These are phyloP conservation scores for Rhodotorula taiwanensis DNA, from an alignment of 768 basidiomycete species.

Conservation along the genomic window DNA sequence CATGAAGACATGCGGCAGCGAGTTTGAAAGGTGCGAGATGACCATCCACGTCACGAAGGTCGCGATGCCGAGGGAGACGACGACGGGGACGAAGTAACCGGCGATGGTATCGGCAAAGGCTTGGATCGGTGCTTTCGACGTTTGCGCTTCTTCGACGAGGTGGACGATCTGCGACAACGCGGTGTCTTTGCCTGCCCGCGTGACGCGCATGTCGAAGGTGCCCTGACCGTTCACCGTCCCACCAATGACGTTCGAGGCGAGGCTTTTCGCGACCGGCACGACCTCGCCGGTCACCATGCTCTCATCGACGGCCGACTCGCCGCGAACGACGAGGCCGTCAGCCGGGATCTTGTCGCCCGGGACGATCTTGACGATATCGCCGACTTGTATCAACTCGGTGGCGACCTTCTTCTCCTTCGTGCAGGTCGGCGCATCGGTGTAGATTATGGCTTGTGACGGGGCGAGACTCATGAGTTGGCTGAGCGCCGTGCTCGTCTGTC, in stretches of 20 bases:
- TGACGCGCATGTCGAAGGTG: constrained; percentile 94
- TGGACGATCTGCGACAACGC: constrained; percentile 92
- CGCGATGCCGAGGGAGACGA: constrained; percentile 69
- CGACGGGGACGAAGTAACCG: constrained; percentile 88
- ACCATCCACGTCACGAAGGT: constrained; percentile 82
- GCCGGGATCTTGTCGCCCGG: constrained; percentile 96
- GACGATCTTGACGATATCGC: constrained; percentile 85
- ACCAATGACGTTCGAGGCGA: constrained; percentile 82
- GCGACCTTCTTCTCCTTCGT: constrained; percentile 82
- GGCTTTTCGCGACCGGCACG: constrained; percentile 72
- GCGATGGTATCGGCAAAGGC: constrained; percentile 91
- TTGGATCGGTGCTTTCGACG: constrained; percentile 95
- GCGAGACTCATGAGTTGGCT: constrained; percentile 93
- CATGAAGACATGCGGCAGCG: constrained; percentile 77
- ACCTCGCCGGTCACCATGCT: constrained; percentile 95
- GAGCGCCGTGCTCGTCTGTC: constrained; percentile 90
- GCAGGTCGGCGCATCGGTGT: constrained; percentile 58
- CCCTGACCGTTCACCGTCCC: constrained; percentile 95
- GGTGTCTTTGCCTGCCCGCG: constrained; percentile 90
- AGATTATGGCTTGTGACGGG: constrained; percentile 92
- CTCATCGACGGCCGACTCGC: constrained; percentile 85
- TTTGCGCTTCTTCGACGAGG: constrained; percentile 96
- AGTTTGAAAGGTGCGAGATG: constrained; percentile 57
- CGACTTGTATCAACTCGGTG: constrained; percentile 89
- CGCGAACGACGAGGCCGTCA: constrained; percentile 80